Conservation (phyloP, 1,284 basidiomycete species). For the Leucoagaricus sp. region DNA sequence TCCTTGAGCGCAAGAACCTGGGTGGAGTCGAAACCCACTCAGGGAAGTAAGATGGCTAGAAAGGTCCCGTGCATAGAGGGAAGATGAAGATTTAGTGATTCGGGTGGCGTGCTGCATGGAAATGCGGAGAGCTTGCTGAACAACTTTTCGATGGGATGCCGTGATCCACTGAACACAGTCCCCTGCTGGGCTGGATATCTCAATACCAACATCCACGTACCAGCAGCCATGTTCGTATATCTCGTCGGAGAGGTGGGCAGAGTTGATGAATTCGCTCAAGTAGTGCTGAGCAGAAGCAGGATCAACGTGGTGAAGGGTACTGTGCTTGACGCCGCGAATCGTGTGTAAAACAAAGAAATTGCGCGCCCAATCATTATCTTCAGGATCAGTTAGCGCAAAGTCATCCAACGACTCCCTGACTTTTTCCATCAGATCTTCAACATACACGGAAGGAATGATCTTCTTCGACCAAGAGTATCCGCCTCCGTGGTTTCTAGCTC, state of each 20-base stretch:
- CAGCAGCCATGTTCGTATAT: background rate
- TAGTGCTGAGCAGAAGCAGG: background rate
- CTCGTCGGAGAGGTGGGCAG: background rate
- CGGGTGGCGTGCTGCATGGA: too few species aligned
- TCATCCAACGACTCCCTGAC: too few species aligned
- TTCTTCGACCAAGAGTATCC: too few species aligned
- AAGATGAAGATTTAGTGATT: too few species aligned
- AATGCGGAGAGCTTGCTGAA: background rate
- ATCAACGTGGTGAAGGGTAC: background rate
- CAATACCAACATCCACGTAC: constrained; percentile 5
- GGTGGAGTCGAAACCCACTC: constrained; percentile 16
- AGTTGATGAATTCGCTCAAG: background rate
- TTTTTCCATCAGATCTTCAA: too few species aligned
- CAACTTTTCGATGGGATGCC: background rate
- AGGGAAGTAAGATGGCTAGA: constrained; percentile 8
- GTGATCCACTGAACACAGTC: background rate
- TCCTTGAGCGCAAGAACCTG: background rate
- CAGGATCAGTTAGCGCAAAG: too few species aligned
- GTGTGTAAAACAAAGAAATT: constrained; percentile 8
- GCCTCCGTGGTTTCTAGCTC: constrained; percentile 17
- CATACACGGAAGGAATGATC: too few species aligned
- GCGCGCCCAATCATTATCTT: background rate
- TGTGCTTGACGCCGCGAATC: constrained; percentile 7
- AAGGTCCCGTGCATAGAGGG: constrained; percentile 4
- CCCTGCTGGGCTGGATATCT: background rate